These are phyloP conservation scores for Cryptosporidium sp. DNA, from an alignment of 169 alveolate species.

Conservation along the genomic window DNA sequence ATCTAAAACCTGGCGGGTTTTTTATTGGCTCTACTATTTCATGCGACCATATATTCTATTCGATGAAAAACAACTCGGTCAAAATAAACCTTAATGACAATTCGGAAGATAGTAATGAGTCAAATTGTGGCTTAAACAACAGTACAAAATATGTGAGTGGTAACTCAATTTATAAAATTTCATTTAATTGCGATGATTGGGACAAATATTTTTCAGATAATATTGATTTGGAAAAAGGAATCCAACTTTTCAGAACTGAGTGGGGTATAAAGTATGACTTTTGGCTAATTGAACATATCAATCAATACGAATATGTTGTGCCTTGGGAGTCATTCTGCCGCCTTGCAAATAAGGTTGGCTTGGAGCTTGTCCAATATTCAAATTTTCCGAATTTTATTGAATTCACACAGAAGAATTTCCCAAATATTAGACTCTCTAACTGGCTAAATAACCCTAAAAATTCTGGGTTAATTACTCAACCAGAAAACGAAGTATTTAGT, in stretches of 20 bases:
- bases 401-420: slow-evolving; percentile 31
- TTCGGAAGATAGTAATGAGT: slow-evolving; percentile 48
- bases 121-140: slow-evolving; percentile 41
- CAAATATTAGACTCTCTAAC: slow-evolving; percentile 61
- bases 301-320: slow-evolving; percentile 80
- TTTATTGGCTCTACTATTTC: slow-evolving; percentile 89
- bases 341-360: slow-evolving; percentile 62
- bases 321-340: slow-evolving; percentile 76
- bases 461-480: slow-evolving; percentile 42
- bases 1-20: slow-evolving; percentile 88
- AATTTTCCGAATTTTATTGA: slow-evolving; percentile 72
- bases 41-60: slow-evolving; percentile 62
- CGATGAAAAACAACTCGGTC: slow-evolving; percentile 31
- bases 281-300: slow-evolving; percentile 80
- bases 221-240: slow-evolving; percentile 75
- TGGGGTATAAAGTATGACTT: slow-evolving; percentile 82
- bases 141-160: slow-evolving; percentile 77
- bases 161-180: slow-evolving; percentile 78
- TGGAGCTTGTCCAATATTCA: slow-evolving; percentile 59
- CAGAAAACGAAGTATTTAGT: slow-evolving; percentile 37
- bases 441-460: slow-evolving; percentile 65
- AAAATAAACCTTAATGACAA: slow-evolving; percentile 1
- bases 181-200: slow-evolving; percentile 77
- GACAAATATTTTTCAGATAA: slow-evolving; percentile 58
- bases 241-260: slow-evolving; percentile 75